Conservation (phyloP, 768 basidiomycete species). For the Amanita muscaria region DNA sequence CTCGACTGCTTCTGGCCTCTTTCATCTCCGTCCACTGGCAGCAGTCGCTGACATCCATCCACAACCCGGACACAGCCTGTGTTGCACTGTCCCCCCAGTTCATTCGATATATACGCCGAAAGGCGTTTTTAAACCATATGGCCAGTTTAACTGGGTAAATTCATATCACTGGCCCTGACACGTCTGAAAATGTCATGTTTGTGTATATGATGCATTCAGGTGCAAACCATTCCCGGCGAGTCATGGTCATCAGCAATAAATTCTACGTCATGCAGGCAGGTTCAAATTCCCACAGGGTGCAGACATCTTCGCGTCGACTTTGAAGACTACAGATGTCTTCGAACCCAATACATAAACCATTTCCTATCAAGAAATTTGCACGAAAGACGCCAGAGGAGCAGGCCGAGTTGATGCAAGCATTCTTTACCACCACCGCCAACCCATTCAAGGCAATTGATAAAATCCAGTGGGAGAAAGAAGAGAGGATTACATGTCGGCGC, state of each 20-base stretch:
- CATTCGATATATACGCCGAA: slow-evolving; percentile 43
- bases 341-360: slow-evolving; percentile 42
- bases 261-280: slow-evolving; percentile 28
- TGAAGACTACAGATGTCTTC: slow-evolving; percentile 53
- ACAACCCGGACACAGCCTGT: slow-evolving; percentile 37
- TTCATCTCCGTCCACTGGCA: slow-evolving; percentile 27
- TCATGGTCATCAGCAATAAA: not conserved
- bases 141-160: slow-evolving; percentile 40
- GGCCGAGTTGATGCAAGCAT: slow-evolving; percentile 41
- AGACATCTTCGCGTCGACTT: slow-evolving; percentile 46
- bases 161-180: slow-evolving; percentile 43
- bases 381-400: slow-evolving; percentile 46
- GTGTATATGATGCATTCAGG: slow-evolving; percentile 60
- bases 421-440: slow-evolving; percentile 48
- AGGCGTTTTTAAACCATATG: slow-evolving; percentile 38
- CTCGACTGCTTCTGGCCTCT: no score
- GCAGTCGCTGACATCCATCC: slow-evolving; percentile 28
- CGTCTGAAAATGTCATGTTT: slow-evolving; percentile 41
- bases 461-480: slow-evolving; percentile 33
- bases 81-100: slow-evolving; percentile 50
- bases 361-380: slow-evolving; percentile 41
- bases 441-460: slow-evolving; percentile 30
- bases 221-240: slow-evolving; percentile 15
- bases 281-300: slow-evolving; percentile 60
- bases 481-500: slow-evolving; percentile 45